Evolutionary conservation across 495 filamentous ascomycete species (phyloP).

Genomic region (Copromyces sp.): DNA sequence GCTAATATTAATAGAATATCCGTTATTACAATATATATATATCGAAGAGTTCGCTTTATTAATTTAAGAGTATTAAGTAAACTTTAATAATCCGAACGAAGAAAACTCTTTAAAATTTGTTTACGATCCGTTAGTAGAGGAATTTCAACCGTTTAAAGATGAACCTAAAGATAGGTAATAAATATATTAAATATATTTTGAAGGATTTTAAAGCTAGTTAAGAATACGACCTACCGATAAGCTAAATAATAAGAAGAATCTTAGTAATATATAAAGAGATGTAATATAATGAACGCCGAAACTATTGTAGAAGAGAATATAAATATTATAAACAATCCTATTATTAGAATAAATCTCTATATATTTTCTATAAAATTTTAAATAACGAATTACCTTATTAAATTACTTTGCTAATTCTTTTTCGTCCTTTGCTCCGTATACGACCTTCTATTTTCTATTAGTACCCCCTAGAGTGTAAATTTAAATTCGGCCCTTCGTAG

Average conservation of each 20-base stretch:
- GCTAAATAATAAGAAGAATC: not conserved
- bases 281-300: not conserved
- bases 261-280: not conserved
- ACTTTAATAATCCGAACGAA: no score
- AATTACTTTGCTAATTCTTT: not conserved
- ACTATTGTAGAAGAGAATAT: no score
- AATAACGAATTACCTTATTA: no score
- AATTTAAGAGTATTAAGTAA: not conserved
- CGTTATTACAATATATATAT: not conserved
- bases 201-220: not conserved
- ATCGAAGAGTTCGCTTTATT: not conserved
- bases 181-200: not conserved
- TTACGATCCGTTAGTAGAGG: not conserved
- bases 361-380: no score
- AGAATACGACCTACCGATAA: no score
- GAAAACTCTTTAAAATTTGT: not conserved
- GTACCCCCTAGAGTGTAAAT: no score
- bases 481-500: no score
- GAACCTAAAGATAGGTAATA: not conserved
- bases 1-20: not conserved
- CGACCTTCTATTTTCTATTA: no score
- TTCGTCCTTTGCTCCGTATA: no score
- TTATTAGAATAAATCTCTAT: no score
- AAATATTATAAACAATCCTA: no score
- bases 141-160: not conserved